These are phyloP conservation scores for Diaporthe helianthi DNA, from an alignment of 2,329 filamentous ascomycete species.

Conservation along the genomic window DNA sequence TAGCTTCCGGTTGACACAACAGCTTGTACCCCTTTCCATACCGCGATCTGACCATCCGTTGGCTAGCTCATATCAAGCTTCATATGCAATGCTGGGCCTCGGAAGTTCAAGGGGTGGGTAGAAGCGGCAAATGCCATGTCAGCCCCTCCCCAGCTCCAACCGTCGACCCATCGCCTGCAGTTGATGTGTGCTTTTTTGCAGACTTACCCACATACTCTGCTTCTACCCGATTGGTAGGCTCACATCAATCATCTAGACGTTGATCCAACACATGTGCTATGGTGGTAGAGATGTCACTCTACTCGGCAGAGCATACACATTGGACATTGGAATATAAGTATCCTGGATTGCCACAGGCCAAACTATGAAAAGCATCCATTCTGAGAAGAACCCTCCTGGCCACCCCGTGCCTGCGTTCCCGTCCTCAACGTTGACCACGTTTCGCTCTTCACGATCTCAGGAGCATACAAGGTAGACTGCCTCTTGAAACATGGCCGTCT, in stretches of 20 bases:
- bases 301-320: not conserved
- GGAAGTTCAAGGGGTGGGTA: not conserved
- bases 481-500: conserved; percentile 19
- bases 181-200: not conserved
- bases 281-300: not conserved
- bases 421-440: not conserved
- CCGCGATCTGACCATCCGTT: not conserved
- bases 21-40: not conserved
- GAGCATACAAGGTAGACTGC: not conserved
- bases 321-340: not conserved
- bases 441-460: not conserved
- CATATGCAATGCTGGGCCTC: not conserved
- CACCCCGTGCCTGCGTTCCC: not conserved
- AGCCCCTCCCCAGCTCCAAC: not conserved
- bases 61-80: not conserved
- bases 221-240: not conserved
- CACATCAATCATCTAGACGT: not conserved
- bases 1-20: not conserved
- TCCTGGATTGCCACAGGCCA: not conserved
- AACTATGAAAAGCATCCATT: no score
- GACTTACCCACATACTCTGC: not conserved
- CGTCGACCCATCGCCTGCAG: conserved; percentile 3
- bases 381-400: not conserved
- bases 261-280: not conserved
- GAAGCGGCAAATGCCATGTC: not conserved